phyloP scores from a whole-genome alignment of 345 rosid genomes.

The Psidium friedrichsthalianum region DNA sequence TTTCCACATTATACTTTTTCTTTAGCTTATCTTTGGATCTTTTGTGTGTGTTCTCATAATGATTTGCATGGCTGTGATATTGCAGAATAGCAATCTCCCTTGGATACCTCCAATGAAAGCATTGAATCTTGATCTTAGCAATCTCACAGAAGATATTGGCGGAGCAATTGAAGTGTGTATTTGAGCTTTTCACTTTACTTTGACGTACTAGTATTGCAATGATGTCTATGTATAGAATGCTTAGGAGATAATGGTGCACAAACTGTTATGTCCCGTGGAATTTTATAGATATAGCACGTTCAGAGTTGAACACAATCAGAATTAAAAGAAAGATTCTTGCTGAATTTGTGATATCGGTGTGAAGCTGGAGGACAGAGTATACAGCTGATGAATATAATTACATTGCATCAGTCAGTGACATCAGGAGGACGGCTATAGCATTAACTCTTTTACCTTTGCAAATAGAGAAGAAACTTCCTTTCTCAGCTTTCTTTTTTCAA shows the following conservation, averaged over 20 bases:
- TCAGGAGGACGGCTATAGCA: neutral
- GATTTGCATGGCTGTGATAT: constrained; percentile 5
- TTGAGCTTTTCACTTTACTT: neutral
- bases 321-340: neutral
- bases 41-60: neutral
- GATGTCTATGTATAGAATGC: neutral
- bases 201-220: neutral
- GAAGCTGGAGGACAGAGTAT: neutral
- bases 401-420: neutral
- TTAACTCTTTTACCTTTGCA: neutral
- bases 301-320: neutral
- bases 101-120: constrained; percentile 70
- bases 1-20: neutral
- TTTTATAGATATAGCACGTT: neutral
- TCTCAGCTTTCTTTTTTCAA: neutral
- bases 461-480: neutral
- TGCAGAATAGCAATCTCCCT: constrained; percentile 81
- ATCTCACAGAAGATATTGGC: constrained; percentile 42
- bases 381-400: neutral
- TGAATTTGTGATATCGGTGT: neutral
- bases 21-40: neutral
- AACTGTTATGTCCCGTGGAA: neutral
- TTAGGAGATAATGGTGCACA: neutral
- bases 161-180: constrained; percentile 48
- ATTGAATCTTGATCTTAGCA: constrained; percentile 58